Percentiles rank a stretch among this genome's conserved stretches.
These are phyloP conservation scores for Heliamphora pulchella DNA, from an alignment of 179 eudicot species.

Conservation along the genomic window DNA sequence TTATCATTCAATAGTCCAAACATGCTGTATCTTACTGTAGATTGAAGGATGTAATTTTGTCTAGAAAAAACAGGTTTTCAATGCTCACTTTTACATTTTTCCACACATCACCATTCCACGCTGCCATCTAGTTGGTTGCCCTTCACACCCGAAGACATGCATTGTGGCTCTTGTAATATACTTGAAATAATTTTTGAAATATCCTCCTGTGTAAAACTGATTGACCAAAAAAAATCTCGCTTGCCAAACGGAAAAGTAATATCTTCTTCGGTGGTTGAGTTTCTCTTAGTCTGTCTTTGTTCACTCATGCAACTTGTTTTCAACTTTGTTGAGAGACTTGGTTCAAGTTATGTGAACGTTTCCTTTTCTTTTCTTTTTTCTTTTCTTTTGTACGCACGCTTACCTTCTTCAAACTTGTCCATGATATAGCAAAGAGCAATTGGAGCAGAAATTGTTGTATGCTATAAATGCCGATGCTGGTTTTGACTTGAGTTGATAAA, in stretches of 20 bases:
- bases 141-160: too few species aligned
- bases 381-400: not conserved
- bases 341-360: too few species aligned
- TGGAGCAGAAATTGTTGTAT: constrained; percentile 82
- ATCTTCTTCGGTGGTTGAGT: not conserved
- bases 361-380: not conserved
- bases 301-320: not conserved
- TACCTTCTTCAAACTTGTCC: not conserved
- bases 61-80: too few species aligned
- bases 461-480: constrained; percentile 96
- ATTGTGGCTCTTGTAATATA: not conserved
- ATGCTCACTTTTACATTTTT: too few species aligned
- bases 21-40: not conserved
- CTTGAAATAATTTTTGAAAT: not conserved
- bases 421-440: constrained; percentile 69
- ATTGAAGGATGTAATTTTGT: not conserved
- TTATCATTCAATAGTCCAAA: not conserved
- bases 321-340: not conserved
- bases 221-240: not conserved
- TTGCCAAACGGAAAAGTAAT: not conserved
- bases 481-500: constrained; percentile 71
- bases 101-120: too few species aligned
- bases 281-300: not conserved
- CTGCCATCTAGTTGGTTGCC: too few species aligned
- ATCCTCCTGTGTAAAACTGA: not conserved